Base-by-base conservation (phyloP, 192 early-diverging fungal genomes). In the Umbelopsis isabellina region DNA sequence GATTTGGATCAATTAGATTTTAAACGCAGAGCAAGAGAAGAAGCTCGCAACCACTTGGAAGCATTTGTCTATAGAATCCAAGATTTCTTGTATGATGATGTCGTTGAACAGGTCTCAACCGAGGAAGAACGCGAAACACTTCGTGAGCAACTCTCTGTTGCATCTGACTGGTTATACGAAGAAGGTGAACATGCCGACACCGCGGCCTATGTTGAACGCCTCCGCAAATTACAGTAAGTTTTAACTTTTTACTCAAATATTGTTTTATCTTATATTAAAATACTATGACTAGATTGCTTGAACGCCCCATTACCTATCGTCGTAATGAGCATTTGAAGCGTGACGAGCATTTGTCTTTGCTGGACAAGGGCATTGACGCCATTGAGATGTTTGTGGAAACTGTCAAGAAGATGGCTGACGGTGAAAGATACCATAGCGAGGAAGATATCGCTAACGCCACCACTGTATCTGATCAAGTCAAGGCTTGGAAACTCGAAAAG, bases 1-100 rank as follows among this genome's bases (percentile, higher is more conserved):
- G 48, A 51, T 2, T 82, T 99, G 82, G 96, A 99, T 70, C 68
- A 75, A 33, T 84, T 85, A 67, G 96, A 98, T 81, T 52, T 74
- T 3, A 74, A 80, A 18, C 91, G 91, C 67, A 84, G 82, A 37
- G 84, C 85, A 7, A 89, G 87, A 44, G 94, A 95, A 79, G 92
- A 90, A 74, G 93, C 95, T 21, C 77, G 86, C 46, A 99, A 99
- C 82, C 83, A 82, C 55, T 85, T 99, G 22, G 98, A 99, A 77
- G 81, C 93, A 3, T 96, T 93, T 79, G 82, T 97, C 35, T 99
- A 98, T 81, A 87, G 87, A 41, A 77, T 89, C 46, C 92, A 91
- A 55, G 95, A 97, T 61, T 87, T 94, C 64, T 79, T 93, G 52
- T 86, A 93, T 49, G 90, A 94, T 61, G 91, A 94, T 37, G 87